Conservation (phyloP, 768 basidiomycete genomes). For the Calocybe indica region DNA sequence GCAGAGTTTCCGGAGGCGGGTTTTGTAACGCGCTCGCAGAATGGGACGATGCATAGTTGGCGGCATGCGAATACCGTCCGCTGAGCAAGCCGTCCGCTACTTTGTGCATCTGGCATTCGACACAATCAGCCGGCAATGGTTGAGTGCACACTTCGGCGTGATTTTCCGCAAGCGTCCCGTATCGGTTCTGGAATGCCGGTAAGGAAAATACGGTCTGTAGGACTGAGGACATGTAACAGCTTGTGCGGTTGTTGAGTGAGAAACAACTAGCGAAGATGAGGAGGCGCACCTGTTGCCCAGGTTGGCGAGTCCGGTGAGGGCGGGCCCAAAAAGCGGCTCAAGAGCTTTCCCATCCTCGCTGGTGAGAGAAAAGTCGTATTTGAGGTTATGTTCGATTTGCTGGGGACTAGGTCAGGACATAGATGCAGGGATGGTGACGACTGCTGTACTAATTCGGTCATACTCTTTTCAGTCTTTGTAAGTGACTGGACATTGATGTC, state of each 20-base stretch:
- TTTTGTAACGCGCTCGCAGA: not conserved
- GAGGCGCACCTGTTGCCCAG: conserved; percentile 71
- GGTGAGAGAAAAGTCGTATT: conserved; percentile 90
- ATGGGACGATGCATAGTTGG: conserved; percentile 19
- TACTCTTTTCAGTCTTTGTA: conserved; percentile 91
- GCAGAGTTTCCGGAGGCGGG: conserved; percentile 2
- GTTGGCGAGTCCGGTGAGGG: conserved; percentile 85
- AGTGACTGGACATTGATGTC: conserved; percentile 82
- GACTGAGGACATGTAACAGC: conserved; percentile 97
- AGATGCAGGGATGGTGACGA: not conserved
- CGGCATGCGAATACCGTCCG: conserved; percentile 79
- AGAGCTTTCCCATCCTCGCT: conserved; percentile 83
- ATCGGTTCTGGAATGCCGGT: conserved; percentile 68
- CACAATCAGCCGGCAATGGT: conserved; percentile 69
- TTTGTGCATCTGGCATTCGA: conserved; percentile 96
- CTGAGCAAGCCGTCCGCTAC: conserved; percentile 89
- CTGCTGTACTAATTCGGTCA: conserved; percentile 81
- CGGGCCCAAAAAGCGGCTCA: conserved; percentile 83
- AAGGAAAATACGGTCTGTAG: conserved; percentile 85
- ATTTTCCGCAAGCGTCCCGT: conserved; percentile 31
- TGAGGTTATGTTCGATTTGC: conserved; percentile 97
- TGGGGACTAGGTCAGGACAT: conserved; percentile 20
- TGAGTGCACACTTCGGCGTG: conserved; percentile 65
- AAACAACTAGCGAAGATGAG: not conserved
- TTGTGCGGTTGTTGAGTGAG: conserved; percentile 18